A percentile compares a stretch with the other conserved stretches of the same genome.
phyloP scores from a whole-genome alignment of 1,139 yeast genomes.

The Geotrichum carabidarum region DNA sequence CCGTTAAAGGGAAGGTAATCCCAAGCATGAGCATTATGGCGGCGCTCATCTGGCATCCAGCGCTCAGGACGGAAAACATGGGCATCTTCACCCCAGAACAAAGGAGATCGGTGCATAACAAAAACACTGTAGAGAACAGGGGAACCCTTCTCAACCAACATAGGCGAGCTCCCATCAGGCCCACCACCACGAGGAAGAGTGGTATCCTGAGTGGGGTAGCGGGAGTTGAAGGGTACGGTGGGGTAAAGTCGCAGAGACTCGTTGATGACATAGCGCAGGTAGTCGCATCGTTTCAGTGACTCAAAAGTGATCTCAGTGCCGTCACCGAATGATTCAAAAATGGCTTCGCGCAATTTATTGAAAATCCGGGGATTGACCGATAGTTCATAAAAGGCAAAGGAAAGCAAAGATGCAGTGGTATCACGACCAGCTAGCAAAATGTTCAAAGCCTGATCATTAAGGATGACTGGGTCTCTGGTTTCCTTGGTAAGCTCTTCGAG shows the following conservation, averaged over 20 bases:
- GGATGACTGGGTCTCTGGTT: conserved; percentile 46
- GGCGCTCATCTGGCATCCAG: conserved; percentile 36
- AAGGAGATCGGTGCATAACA: conserved; percentile 44
- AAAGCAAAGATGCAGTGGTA: conserved; percentile 53
- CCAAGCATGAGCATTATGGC: conserved; percentile 37
- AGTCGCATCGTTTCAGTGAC: conserved; percentile 47
- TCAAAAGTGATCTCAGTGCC: conserved; percentile 41
- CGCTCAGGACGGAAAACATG: conserved; percentile 49
- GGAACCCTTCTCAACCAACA: conserved; percentile 47
- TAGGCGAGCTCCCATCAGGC: conserved; percentile 41
- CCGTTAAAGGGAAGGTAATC: conserved; percentile 54
- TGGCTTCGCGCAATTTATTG: conserved; percentile 41
- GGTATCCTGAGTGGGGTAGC: conserved; percentile 46
- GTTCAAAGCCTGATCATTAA: conserved; percentile 50
- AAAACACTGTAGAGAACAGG: conserved; percentile 45
- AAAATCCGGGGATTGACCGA: conserved; percentile 44
- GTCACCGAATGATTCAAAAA: conserved; percentile 33
- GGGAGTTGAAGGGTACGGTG: conserved; percentile 50
- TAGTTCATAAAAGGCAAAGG: conserved; percentile 46
- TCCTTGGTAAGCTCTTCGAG: conserved; percentile 49
- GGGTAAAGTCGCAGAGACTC: conserved; percentile 54
- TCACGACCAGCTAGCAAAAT: conserved; percentile 54
- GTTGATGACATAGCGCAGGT: conserved; percentile 46
- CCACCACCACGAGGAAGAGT: conserved; percentile 54
- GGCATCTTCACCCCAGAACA: conserved; percentile 48